Evolutionary conservation across 2,329 filamentous ascomycete species (phyloP).

Genomic region (Geosmithia flava): DNA sequence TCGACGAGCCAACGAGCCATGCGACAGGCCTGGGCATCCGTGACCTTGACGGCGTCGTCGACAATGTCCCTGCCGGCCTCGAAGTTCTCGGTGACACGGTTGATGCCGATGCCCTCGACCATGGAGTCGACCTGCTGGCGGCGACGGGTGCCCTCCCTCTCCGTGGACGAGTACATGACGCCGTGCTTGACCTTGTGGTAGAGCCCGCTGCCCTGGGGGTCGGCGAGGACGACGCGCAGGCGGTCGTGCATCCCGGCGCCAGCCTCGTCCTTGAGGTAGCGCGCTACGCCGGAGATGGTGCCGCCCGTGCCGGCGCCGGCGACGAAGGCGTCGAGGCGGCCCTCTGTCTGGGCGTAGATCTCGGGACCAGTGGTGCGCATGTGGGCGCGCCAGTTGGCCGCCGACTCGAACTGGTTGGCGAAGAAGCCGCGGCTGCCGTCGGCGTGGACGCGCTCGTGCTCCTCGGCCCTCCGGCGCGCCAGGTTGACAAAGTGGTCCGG

Average conservation of each 20-base stretch:
- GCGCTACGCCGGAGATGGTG: conserved; percentile 77
- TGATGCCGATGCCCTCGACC: conserved; percentile 92
- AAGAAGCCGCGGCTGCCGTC: conserved; percentile 74
- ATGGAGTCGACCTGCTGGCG: conserved; percentile 90
- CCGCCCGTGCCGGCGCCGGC: conserved; percentile 91
- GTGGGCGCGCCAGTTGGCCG: conserved; percentile 82
- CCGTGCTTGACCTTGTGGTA: conserved; percentile 88
- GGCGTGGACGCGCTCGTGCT: conserved; percentile 49
- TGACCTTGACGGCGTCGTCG: conserved; percentile 81
- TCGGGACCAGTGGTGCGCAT: conserved; percentile 76
- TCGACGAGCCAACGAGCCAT: conserved; percentile 98
- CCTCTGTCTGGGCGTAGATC: conserved; percentile 67
- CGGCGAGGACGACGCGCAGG: conserved; percentile 64
- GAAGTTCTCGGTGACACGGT: conserved; percentile 87
- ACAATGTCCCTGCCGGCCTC: conserved; percentile 76
- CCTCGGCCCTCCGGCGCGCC: conserved; percentile 60
- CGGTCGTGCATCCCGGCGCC: conserved; percentile 46
- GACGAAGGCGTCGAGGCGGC: conserved; percentile 73
- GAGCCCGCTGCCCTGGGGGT: conserved; percentile 86
- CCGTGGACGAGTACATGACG: conserved; percentile 87
- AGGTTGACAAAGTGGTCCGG: conserved; percentile 91
- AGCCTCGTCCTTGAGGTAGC: conserved; percentile 63
- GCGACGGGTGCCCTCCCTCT: conserved; percentile 80
- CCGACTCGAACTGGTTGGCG: conserved; percentile 90
- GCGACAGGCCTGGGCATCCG: conserved; percentile 73